phyloP scores from a whole-genome alignment of 306 rosid species.

The Prosopis cineraria region DNA sequence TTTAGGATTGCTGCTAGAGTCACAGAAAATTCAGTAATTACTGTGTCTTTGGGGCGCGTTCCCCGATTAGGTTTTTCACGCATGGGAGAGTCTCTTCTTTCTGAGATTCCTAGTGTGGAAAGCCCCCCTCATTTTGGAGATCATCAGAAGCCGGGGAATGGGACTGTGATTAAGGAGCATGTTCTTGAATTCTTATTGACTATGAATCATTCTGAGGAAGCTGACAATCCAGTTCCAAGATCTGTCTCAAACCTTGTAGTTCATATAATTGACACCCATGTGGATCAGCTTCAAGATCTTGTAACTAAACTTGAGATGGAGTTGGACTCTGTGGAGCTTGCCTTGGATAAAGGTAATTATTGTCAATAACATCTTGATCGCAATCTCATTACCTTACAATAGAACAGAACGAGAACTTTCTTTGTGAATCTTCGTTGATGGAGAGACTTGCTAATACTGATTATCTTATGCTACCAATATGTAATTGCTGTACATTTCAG shows the following conservation, averaged over 20 bases:
- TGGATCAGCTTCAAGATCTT: conserved; percentile 95
- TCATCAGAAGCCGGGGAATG: conserved; percentile 56
- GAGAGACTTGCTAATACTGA: not conserved
- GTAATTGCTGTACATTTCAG: not conserved
- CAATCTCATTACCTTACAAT: not conserved
- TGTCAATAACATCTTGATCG: not conserved
- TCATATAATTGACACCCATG: conserved; percentile 88
- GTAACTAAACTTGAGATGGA: conserved; percentile 94
- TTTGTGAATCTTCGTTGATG: not conserved
- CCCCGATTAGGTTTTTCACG: conserved; percentile 91
- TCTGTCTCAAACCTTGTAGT: conserved; percentile 84
- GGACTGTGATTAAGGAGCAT: conserved; percentile 84
- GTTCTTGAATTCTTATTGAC: conserved; percentile 94
- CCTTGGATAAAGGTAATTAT: conserved; percentile 78
- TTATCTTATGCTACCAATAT: not conserved
- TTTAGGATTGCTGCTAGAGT: conserved; percentile 91
- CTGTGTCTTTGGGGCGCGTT: conserved; percentile 90
- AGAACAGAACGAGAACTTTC: not conserved
- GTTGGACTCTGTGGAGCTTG: conserved; percentile 84
- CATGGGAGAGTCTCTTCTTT: conserved; percentile 77
- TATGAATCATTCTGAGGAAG: conserved; percentile 98
- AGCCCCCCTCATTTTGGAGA: conserved; percentile 51
- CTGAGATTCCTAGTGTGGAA: conserved; percentile 90
- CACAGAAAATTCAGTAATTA: conserved; percentile 76
- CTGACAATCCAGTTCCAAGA: conserved; percentile 90